Evolutionary conservation across 179 eudicot species (phyloP).

Genomic region (Sideroxylon spinosum): DNA sequence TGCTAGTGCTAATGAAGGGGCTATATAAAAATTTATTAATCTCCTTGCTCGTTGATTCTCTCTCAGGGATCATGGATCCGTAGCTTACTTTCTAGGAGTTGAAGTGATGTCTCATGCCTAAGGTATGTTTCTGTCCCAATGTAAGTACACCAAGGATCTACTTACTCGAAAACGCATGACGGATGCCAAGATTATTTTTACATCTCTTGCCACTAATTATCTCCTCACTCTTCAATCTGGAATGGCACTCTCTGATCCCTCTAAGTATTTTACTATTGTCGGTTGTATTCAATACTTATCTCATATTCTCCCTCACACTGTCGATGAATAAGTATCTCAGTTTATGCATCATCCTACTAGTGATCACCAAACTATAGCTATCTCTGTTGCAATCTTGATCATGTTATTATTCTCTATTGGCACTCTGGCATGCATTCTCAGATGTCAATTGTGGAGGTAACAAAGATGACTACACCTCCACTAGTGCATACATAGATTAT

Average conservation of each 20-base stretch:
- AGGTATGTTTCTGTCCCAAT: slow-evolving; percentile 11
- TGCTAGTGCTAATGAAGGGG: neutral
- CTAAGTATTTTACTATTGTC: neutral
- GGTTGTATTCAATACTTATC: slow-evolving; percentile 10
- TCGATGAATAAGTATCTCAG: slow-evolving; percentile 1
- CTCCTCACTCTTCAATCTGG: neutral
- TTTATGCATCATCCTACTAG: neutral
- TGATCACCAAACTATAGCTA: slow-evolving; percentile 7
- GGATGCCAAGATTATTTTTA: neutral
- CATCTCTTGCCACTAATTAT: neutral
- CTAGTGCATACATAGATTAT: too few species aligned
- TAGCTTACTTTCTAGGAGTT: slow-evolving; percentile 9
- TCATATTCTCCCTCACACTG: slow-evolving; percentile 4
- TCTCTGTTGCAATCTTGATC: neutral
- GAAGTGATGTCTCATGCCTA: neutral
- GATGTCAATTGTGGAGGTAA: neutral
- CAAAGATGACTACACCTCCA: too few species aligned
- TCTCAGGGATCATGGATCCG: neutral
- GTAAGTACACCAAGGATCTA: neutral
- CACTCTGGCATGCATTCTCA: neutral
- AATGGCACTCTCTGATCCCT: neutral
- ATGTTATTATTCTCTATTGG: neutral
- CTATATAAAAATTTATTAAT: neutral
- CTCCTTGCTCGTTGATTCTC: slow-evolving; percentile 5
- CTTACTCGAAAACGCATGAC: neutral